phyloP scores from a whole-genome alignment of 2,329 filamentous ascomycete species.

The Calonectria pauciramosa region DNA sequence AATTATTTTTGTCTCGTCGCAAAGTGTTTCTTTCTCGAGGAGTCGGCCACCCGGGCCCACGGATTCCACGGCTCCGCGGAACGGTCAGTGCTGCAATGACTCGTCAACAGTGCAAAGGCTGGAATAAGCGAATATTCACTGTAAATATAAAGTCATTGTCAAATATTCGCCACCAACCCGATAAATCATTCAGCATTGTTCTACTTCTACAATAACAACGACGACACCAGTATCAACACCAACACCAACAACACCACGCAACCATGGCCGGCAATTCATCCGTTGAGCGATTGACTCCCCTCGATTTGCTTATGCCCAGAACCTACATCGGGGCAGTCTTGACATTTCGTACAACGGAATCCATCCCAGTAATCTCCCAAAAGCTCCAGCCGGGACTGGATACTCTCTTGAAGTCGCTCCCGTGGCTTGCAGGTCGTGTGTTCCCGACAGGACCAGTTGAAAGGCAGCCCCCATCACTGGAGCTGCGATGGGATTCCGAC shows the following conservation, averaged over 20 bases:
- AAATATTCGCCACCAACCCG: not conserved
- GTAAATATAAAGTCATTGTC: not conserved
- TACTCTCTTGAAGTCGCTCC: not conserved
- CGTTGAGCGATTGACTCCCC: constrained; percentile 11
- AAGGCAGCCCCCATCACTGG: not conserved
- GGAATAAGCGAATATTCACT: too few species aligned
- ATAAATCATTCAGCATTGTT: not conserved
- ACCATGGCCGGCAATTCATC: not conserved
- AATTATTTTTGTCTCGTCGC: not conserved
- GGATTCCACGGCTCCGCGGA: not conserved
- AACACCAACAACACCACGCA: not conserved
- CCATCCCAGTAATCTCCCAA: not conserved
- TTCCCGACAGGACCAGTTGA: not conserved
- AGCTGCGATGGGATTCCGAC: constrained; percentile 8
- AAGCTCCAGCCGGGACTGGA: not conserved
- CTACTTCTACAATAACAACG: not conserved
- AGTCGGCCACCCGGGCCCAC: not conserved
- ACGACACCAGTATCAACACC: not conserved
- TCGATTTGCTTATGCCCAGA: constrained; percentile 26
- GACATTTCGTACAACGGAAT: constrained; percentile 16
- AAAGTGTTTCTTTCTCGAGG: not conserved
- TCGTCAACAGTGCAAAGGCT: not conserved
- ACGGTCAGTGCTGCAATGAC: not conserved
- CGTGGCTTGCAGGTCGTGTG: constrained; percentile 12
- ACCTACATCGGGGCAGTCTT: constrained; percentile 19